Evolutionary conservation across 1,284 basidiomycete species (phyloP).

Genomic region (Cutaneotrichosporon sp.): DNA sequence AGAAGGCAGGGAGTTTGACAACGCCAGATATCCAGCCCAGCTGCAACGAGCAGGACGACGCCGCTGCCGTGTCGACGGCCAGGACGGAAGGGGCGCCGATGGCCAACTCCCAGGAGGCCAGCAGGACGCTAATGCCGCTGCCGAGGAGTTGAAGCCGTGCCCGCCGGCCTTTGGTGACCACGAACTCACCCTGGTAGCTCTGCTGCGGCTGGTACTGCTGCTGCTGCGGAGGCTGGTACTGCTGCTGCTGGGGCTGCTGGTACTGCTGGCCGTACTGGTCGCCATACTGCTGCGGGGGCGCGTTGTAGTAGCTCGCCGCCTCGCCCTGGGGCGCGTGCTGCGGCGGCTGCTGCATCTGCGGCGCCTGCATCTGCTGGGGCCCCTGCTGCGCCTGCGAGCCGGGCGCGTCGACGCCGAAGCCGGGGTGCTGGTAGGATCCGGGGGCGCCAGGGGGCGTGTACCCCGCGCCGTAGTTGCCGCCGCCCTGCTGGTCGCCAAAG

Average conservation of each 20-base stretch:
- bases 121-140: no score
- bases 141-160: no score
- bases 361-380: no score
- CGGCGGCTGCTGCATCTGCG: no score
- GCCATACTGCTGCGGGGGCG: neutral
- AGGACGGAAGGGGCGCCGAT: no score
- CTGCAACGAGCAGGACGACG: no score
- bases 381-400: neutral
- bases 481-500: neutral
- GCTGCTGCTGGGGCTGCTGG: neutral
- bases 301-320: neutral
- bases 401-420: neutral
- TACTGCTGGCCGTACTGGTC: neutral
- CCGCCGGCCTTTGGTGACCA: no score
- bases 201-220: neutral
- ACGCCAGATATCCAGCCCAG: no score
- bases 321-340: neutral
- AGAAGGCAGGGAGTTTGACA: no score
- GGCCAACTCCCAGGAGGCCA: no score
- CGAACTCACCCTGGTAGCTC: neutral
- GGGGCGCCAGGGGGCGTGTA: constrained; percentile 1
- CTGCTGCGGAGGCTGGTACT: neutral
- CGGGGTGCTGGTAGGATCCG: neutral
- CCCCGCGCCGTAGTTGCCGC: neutral
- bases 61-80: no score